Evolutionary conservation across 2,329 filamentous ascomycete species (phyloP).

Genomic region (Colletotrichum lini): DNA sequence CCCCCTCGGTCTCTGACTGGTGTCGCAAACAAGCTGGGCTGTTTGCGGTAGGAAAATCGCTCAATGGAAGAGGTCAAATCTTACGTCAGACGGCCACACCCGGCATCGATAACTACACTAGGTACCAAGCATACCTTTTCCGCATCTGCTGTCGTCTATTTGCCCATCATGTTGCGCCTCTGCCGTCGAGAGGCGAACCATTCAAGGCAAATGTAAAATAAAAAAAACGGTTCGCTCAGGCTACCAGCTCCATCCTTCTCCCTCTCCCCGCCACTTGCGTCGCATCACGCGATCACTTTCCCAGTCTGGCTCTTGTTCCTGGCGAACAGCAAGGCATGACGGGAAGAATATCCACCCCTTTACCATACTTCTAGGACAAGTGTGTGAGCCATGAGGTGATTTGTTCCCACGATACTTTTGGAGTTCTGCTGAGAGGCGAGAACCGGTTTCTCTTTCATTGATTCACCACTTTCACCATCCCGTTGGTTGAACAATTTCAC

Average conservation of each 20-base stretch:
- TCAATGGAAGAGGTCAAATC: too few relatives aligned
- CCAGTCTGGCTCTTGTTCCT: neutral
- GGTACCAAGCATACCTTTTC: neutral
- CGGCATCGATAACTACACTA: neutral
- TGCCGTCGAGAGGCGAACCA: neutral
- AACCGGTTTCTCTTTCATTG: neutral
- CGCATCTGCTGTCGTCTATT: neutral
- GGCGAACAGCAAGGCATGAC: neutral
- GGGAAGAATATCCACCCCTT: slow-evolving; percentile 3
- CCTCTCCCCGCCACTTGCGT: neutral
- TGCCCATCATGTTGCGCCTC: neutral
- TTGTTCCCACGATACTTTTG: neutral
- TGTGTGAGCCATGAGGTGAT: neutral
- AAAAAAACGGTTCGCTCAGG: neutral
- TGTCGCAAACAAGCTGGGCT: neutral
- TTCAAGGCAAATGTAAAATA: neutral
- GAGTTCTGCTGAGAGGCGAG: neutral
- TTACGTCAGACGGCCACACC: too few relatives aligned
- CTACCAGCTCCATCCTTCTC: neutral
- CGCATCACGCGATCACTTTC: slow-evolving; percentile 3
- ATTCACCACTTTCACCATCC: neutral
- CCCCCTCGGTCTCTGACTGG: neutral
- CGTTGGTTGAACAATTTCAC: neutral
- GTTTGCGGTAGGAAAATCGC: neutral
- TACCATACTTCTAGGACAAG: neutral